phyloP scores from a whole-genome alignment of 495 filamentous ascomycete species.

The Aspergillus taichungensis region DNA sequence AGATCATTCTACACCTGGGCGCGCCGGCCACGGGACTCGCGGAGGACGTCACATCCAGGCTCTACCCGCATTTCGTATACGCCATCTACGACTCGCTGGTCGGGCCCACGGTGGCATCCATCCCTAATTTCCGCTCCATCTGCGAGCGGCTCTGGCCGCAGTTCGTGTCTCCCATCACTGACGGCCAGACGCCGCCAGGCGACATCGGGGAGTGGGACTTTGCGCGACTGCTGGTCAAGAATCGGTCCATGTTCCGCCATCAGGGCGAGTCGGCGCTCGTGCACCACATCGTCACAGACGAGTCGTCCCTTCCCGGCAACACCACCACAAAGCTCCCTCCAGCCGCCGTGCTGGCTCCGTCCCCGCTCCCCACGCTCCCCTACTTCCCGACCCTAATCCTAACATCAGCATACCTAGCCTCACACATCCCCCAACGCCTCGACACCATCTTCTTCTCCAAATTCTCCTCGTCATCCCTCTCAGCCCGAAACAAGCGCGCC shows the following conservation, averaged over 20 bases:
- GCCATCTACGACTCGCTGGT: conserved; percentile 34
- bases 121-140: conserved; percentile 29
- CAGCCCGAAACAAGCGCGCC: conserved; percentile 39
- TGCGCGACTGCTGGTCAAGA: conserved; percentile 65
- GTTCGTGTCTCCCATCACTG: conserved; percentile 49
- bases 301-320: conserved; percentile 7
- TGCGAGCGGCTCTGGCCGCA: conserved; percentile 68
- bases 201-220: conserved; percentile 62
- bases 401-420: conserved; percentile 83
- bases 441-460: conserved; percentile 84
- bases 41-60: conserved; percentile 18
- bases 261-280: conserved; percentile 67
- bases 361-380: conserved; percentile 47
- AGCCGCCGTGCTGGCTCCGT: conserved; percentile 23
- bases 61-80: conserved; percentile 38
- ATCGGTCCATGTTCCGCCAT: conserved; percentile 65
- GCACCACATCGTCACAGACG: conserved; percentile 53
- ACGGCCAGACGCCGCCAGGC: conserved; percentile 27
- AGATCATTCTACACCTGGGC: conserved; percentile 52
- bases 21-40: conserved; percentile 24
- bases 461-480: conserved; percentile 48
- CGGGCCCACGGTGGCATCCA: conserved; percentile 38
- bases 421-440: conserved; percentile 69
- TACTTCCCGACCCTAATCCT: conserved; percentile 77
- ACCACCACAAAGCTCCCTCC: conserved; percentile 17